Evolutionary conservation across 306 rosid genomes (phyloP).

Genomic region (Notholithocarpus densiflorus): DNA sequence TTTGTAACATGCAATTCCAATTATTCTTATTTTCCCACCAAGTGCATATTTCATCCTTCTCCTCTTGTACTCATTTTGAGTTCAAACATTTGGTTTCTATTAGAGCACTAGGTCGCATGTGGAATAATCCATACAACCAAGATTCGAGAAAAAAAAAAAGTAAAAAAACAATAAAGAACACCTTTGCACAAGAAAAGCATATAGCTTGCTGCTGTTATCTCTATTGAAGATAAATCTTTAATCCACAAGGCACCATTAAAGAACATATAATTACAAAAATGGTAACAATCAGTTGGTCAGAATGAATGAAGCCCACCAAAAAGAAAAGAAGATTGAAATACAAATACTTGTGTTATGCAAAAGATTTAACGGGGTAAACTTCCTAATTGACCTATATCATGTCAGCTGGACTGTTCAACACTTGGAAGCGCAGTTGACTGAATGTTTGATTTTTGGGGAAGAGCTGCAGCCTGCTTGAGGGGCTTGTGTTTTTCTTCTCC

Average conservation of each 20-base stretch:
- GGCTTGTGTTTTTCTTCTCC: conserved; percentile 72
- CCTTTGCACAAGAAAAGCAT: conserved; percentile 27
- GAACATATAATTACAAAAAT: conserved; percentile 70
- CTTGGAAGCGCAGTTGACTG: conserved; percentile 60
- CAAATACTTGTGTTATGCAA: conserved; percentile 22
- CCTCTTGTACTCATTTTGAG: not conserved
- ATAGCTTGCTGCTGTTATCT: conserved; percentile 37
- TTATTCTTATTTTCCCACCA: not conserved
- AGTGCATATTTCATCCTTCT: not conserved
- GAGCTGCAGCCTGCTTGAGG: conserved; percentile 55
- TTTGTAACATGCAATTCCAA: not conserved
- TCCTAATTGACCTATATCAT: conserved; percentile 37
- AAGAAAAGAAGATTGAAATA: conserved; percentile 9
- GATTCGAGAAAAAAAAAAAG: not conserved
- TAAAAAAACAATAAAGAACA: not conserved
- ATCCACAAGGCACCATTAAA: conserved; percentile 37
- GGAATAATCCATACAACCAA: not conserved
- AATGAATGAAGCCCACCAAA: conserved; percentile 38
- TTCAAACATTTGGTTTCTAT: not conserved
- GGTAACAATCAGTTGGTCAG: conserved; percentile 32
- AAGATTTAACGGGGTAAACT: conserved; percentile 34
- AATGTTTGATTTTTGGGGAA: conserved; percentile 51
- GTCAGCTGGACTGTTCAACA: conserved; percentile 86
- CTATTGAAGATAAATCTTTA: conserved; percentile 45
- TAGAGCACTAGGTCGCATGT: not conserved